A percentile compares a stretch with the other conserved stretches of the same genome.
Evolutionary conservation across 345 rosid species (phyloP).

Genomic region (Salix arbutifolia): DNA sequence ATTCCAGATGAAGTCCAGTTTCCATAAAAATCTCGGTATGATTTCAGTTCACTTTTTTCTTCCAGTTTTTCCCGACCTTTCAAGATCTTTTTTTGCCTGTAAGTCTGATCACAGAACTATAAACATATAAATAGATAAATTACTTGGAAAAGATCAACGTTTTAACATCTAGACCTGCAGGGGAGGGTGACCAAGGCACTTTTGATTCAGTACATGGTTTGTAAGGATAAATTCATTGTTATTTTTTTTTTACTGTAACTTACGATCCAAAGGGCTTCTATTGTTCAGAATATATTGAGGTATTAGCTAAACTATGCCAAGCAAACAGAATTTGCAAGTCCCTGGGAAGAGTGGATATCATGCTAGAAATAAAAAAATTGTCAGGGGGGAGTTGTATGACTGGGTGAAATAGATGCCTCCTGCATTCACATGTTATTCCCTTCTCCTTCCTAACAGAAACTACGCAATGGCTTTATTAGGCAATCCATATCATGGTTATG

Average conservation of each 20-base stretch:
- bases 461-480: neutral
- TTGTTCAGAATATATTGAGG: neutral
- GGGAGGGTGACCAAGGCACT: neutral
- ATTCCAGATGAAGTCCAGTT: slow-evolving; percentile 43
- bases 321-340: neutral
- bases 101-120: slow-evolving; percentile 33
- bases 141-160: neutral
- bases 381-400: neutral
- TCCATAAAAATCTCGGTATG: slow-evolving; percentile 36
- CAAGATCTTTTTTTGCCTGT: slow-evolving; percentile 44
- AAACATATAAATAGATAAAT: neutral
- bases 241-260: neutral
- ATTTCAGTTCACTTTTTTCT: slow-evolving; percentile 36
- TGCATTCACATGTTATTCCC: neutral
- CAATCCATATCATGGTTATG: neutral
- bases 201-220: neutral
- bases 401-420: neutral
- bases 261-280: neutral
- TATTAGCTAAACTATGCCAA: neutral
- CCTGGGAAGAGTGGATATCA: neutral
- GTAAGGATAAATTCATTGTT: neutral
- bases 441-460: neutral
- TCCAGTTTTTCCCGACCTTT: slow-evolving; percentile 40
- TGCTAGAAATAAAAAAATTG: neutral
- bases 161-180: neutral